These are phyloP conservation scores for Apiospora malaysiana DNA, from an alignment of 2,329 filamentous ascomycete species.

Conservation along the genomic window DNA sequence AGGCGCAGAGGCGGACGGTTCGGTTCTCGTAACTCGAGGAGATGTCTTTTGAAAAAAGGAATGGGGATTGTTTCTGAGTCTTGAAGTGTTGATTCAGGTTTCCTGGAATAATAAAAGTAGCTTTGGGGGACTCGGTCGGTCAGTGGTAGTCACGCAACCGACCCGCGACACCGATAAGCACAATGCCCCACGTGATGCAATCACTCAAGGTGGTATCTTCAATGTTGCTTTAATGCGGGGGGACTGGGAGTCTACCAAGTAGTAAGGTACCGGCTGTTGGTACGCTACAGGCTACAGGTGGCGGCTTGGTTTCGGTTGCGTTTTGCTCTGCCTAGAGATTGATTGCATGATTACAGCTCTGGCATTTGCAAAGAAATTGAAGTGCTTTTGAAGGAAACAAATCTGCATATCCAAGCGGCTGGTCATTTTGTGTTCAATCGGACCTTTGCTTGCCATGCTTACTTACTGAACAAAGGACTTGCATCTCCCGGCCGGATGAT, in stretches of 20 bases:
- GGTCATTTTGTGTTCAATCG: no score
- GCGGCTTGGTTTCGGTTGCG: neutral
- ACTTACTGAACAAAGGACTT: no score
- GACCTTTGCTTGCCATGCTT: no score
- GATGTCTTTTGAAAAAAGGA: no score
- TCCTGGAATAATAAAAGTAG: constrained; percentile 19
- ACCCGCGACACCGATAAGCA: constrained; percentile 17
- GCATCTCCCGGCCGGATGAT: no score
- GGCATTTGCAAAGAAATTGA: no score
- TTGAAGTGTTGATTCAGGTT: neutral
- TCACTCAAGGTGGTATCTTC: neutral
- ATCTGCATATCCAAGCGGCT: no score
- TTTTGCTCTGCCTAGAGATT: no score
- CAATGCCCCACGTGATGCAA: constrained; percentile 18
- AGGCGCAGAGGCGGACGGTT: neutral
- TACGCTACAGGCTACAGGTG: neutral
- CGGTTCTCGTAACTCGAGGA: neutral
- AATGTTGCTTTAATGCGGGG: neutral
- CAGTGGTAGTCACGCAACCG: constrained; percentile 16
- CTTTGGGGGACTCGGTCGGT: neutral
- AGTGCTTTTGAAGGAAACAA: no score
- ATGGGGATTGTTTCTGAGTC: neutral
- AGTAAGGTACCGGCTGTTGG: no score
- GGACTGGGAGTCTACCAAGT: neutral
- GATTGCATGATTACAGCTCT: neutral